These are phyloP conservation scores for Saxophila tyrrhenica DNA, from an alignment of 495 filamentous ascomycete species.

Conservation along the genomic window DNA sequence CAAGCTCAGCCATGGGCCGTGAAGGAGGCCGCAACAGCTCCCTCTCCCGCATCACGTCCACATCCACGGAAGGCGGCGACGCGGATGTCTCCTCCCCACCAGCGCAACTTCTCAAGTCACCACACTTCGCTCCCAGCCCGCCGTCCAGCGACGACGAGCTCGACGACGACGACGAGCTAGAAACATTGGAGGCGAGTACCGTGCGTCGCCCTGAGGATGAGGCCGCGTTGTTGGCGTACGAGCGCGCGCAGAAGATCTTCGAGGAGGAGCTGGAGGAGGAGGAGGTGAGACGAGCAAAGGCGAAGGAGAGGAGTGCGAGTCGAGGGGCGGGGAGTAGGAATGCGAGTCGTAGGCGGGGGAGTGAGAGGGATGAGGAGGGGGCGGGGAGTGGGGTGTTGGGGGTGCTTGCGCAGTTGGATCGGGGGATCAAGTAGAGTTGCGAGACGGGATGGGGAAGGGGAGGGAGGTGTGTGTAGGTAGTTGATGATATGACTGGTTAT, in stretches of 20 bases:
- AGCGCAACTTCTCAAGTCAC: constrained; percentile 11
- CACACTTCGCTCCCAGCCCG: constrained; percentile 1
- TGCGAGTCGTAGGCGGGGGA: background rate
- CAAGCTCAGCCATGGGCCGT: background rate
- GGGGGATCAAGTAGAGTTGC: constrained; percentile 14
- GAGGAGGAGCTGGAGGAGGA: constrained; percentile 18
- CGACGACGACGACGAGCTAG: constrained; percentile 6
- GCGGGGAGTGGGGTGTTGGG: constrained; percentile 14
- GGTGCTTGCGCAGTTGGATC: constrained; percentile 17
- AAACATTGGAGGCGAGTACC: background rate
- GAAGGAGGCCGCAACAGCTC: constrained; percentile 1
- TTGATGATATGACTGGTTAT: background rate
- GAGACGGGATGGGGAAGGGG: background rate
- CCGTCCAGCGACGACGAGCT: background rate
- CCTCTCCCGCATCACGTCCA: constrained; percentile 4
- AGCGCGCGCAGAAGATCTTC: constrained; percentile 15
- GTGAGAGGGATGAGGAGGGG: constrained; percentile 3
- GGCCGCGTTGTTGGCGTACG: constrained; percentile 17
- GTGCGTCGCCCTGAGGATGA: constrained; percentile 15
- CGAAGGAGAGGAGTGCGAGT: constrained; percentile 8
- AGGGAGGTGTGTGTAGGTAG: background rate
- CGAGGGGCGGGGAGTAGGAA: constrained; percentile 1
- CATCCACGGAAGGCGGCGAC: background rate
- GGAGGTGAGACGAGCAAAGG: constrained; percentile 7
- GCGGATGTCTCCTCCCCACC: background rate